Conservation (phyloP, 2,329 filamentous ascomycete genomes). For the Xylaria sp. region DNA sequence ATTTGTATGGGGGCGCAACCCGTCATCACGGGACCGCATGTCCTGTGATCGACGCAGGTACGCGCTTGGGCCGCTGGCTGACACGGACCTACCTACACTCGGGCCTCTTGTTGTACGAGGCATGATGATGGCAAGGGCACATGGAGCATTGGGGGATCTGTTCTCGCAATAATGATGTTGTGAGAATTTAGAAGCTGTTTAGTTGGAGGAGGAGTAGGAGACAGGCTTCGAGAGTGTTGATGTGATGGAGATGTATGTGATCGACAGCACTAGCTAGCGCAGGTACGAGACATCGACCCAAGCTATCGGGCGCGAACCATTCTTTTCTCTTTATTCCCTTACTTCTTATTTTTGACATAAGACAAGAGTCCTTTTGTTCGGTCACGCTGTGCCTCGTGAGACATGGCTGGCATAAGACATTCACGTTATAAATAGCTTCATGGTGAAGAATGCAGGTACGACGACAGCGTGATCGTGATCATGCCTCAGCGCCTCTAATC, state of each 20-base stretch:
- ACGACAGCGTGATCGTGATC: no score
- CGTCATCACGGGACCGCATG: neutral
- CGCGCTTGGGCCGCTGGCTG: neutral
- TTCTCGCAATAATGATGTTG: no score
- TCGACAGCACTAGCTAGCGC: neutral
- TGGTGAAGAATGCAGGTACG: no score
- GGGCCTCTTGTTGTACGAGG: no score
- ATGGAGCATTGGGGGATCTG: no score
- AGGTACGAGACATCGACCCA: neutral
- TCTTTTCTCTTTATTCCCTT: neutral
- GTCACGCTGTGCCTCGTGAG: neutral
- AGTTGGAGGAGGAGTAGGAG: no score
- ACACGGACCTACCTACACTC: no score
- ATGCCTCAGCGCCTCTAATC: neutral
- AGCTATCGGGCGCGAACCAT: neutral
- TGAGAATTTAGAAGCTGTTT: no score
- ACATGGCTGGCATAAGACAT: neutral
- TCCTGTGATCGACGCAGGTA: slow-evolving; percentile 1
- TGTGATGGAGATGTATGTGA: neutral
- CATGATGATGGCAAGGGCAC: no score
- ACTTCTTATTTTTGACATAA: no score
- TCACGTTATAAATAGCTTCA: neutral
- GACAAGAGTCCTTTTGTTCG: neutral
- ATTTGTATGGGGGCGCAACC: no score
- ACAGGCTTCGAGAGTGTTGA: neutral